These are phyloP conservation scores for Xylaria scruposa DNA, from an alignment of 495 filamentous ascomycete species.

Conservation along the genomic window DNA sequence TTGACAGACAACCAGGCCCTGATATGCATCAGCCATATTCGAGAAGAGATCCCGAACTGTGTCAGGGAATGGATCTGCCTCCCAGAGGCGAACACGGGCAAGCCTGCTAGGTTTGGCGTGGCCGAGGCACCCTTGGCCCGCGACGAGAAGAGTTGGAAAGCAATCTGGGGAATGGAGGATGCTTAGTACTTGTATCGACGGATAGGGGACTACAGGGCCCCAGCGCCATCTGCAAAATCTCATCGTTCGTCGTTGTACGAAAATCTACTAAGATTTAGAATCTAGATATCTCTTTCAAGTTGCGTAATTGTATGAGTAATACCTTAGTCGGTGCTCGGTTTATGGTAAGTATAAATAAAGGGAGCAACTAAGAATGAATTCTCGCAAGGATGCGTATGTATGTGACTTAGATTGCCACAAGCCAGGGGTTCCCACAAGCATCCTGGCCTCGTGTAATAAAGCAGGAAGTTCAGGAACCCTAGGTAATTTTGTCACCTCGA, in stretches of 20 bases:
- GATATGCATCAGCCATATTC: constrained; percentile 86
- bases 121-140: constrained; percentile 62
- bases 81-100: constrained; percentile 65
- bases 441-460: neutral
- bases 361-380: too few relatives aligned
- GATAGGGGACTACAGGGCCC: neutral
- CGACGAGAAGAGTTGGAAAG: constrained; percentile 60
- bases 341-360: too few relatives aligned
- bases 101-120: constrained; percentile 62
- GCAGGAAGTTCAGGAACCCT: neutral
- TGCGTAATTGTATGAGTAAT: neutral
- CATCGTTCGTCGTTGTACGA: neutral
- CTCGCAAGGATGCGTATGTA: too few relatives aligned
- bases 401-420: too few relatives aligned
- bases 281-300: neutral
- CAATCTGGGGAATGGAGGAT: constrained; percentile 64
- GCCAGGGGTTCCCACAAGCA: too few relatives aligned
- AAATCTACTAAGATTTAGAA: neutral
- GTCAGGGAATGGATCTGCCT: constrained; percentile 83
- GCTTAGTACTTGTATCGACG: neutral
- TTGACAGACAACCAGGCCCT: constrained; percentile 75
- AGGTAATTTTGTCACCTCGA: neutral
- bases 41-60: constrained; percentile 83
- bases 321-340: neutral
- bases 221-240: neutral